Base-by-base conservation (phyloP, 768 basidiomycete genomes). In the Suillus brevipes region DNA sequence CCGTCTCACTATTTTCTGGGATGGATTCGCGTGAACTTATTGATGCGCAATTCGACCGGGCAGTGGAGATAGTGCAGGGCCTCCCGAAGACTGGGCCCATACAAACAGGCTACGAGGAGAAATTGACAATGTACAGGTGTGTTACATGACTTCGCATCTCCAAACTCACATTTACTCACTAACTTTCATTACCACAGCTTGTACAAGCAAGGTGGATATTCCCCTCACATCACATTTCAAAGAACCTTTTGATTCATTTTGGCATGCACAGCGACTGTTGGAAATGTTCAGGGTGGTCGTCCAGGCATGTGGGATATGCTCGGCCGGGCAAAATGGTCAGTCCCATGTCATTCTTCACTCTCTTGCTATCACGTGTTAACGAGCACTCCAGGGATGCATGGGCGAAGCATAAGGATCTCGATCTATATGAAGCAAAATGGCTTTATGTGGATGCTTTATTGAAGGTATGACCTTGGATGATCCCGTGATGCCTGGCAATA, bases 51-150 rank as follows among this genome's bases (percentile, higher is more conserved):
- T 98, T 98, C 77, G 88, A 94, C 80, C 87, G 95, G 36, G 95
- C 96, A 4, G 95, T 98, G 12, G 90, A 96, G 77, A 97, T 98
- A 63, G 90, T 97, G 5, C 96, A 98, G 75, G 80, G 91, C 64
- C 80, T 97, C 38, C 95, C 96, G 1, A 97, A 97, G 82, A 93
- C 88, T 12, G 95, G 96, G 0, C 94, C 95, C 37, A 95, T 98
- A 71, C 95, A 97, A 76, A 97, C 95, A 0, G 92, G 87, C 68
- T 97, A 98, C 74, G 95, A 97, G 69, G 95, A 97, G 75, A 98
- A 98, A 75, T 79, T 98, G 16, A 85, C 87, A 13, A 94, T 98
- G 87, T 98, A 98, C 74, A 93, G 93, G 90, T 90, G 66, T 40
- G 84, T 74, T 23, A 12, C 10, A 34, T 42, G 23, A 14, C 20